phyloP scores from a whole-genome alignment of 2,329 filamentous ascomycete species.

The Sporothrix globosa region DNA sequence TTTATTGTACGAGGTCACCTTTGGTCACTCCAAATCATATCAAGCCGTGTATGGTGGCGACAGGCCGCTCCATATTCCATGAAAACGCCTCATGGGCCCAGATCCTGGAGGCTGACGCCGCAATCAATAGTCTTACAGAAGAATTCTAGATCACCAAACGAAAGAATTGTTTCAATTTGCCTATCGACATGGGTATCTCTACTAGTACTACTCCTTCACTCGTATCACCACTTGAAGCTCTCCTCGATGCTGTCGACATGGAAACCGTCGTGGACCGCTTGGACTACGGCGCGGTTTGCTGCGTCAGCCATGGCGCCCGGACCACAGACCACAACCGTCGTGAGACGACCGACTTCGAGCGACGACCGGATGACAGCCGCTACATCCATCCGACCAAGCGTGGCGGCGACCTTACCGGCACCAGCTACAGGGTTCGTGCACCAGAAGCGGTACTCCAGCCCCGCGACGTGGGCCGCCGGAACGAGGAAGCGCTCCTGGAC shows the following conservation, averaged over 20 bases:
- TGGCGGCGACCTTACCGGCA: neutral
- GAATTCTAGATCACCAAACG: no score
- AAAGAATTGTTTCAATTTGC: neutral
- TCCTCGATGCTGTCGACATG: conserved; percentile 19
- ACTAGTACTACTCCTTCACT: neutral
- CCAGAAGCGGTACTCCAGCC: conserved; percentile 13
- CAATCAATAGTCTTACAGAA: no score
- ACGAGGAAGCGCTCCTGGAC: conserved; percentile 13
- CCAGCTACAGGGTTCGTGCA: neutral
- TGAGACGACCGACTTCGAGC: neutral
- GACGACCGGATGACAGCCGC: neutral
- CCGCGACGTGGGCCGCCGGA: neutral
- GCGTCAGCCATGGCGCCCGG: conserved; percentile 13
- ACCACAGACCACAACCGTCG: conserved; percentile 21
- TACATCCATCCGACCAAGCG: neutral
- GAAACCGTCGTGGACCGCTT: conserved; percentile 5
- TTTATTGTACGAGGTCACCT: no score
- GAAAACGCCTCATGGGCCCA: no score
- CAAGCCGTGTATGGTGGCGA: no score
- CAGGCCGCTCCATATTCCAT: no score
- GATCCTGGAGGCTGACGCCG: no score
- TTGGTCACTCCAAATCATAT: no score
- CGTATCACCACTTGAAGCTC: neutral
- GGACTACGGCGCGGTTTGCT: conserved; percentile 10
- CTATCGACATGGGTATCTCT: neutral